Base-by-base conservation (phyloP, 352 stramenopile genomes). In the Pythium plurisporium region DNA sequence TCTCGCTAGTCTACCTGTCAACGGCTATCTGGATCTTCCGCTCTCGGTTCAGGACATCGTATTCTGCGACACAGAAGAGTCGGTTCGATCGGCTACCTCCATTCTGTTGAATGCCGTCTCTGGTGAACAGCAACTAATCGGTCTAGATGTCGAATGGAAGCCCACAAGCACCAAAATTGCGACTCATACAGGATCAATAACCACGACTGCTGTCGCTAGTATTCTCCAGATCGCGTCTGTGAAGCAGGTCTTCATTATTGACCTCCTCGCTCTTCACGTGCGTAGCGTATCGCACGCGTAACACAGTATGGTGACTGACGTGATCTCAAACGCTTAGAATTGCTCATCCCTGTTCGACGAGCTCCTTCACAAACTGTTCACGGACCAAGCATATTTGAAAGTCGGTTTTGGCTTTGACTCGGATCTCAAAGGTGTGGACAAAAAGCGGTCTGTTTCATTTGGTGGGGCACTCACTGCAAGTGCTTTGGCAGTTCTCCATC, bases 81-180 rank as follows among this genome's bases (percentile, higher is more conserved):
- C 31, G 5, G 37, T 63, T 22, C 48, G 49, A 4, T 10, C 38
- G 5, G 53, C 53, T 14, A 41, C 55, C n/a, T 9, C 7, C 30
- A 45, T 62, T 2, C 64, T 66, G 41, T 79, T 76, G 14, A 36
- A 73, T 77, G 7, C 55, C 22, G 23, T 38, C 7, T 12, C 15
- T n/a, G 22, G 30, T 12, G 2, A 3, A n/a, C 43, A 22, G 2
- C 42, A 54, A 31, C 25, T 84, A 15, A 64, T 87, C 1, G 76
- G 79, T 5, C 61, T 89, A 15, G 79, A 89, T 40, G 79, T 89
- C 9, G 79, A 89, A 48, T 89, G 79, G 79, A 74, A 78, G 10
- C 79, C 79, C 4, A 67, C 66, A 14, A 73, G 55, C 46, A 59
- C 56, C 38, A 70, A 73, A 48, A 67, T 65, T 40, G 55, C 61